Percentiles rank a stretch among this genome's conserved stretches.
Conservation (phyloP, 1,284 basidiomycete genomes). For the Fomitopsis palustris region DNA sequence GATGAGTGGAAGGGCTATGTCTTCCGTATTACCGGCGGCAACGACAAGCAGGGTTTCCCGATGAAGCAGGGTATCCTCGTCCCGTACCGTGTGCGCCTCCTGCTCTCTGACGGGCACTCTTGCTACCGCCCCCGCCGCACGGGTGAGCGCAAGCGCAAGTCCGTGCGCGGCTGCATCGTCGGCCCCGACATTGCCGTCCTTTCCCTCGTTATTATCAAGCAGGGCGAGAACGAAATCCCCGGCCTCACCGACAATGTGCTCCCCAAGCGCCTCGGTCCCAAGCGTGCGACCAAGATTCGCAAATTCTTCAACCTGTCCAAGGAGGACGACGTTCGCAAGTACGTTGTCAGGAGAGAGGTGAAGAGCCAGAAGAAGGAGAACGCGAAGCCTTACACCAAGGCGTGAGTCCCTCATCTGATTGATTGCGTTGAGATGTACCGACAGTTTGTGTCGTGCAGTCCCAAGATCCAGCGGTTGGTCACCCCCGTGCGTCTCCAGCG, state of each 20-base stretch:
- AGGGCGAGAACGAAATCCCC: constrained; percentile 90
- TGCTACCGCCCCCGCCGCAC: constrained; percentile 93
- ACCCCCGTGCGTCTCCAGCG: constrained; percentile 95
- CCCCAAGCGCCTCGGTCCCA: constrained; percentile 94
- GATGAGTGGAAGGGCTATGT: constrained; percentile 98
- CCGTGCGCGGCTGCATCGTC: constrained; percentile 97
- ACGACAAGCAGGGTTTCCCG: constrained; percentile 97
- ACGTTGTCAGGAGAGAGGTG: constrained; percentile 92
- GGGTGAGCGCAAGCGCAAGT: constrained; percentile 98
- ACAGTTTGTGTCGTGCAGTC: constrained; percentile 37
- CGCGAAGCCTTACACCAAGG: constrained; percentile 98
- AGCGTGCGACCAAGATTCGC: constrained; percentile 94
- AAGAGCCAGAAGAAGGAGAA: constrained; percentile 86
- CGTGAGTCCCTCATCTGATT: constrained; percentile 52
- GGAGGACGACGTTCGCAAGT: constrained; percentile 98
- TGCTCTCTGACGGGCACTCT: constrained; percentile 94
- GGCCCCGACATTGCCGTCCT: constrained; percentile 96
- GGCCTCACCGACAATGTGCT: constrained; percentile 92
- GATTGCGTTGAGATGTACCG: neutral
- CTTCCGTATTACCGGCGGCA: constrained; percentile 95
- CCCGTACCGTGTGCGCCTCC: constrained; percentile 90
- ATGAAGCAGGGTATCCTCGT: constrained; percentile 99
- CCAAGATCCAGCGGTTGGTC: constrained; percentile 90
- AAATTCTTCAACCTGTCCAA: constrained; percentile 98
- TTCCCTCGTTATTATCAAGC: constrained; percentile 94